Base-by-base conservation (phyloP, 495 filamentous ascomycete genomes). In the Friedmanniomyces simplex region DNA sequence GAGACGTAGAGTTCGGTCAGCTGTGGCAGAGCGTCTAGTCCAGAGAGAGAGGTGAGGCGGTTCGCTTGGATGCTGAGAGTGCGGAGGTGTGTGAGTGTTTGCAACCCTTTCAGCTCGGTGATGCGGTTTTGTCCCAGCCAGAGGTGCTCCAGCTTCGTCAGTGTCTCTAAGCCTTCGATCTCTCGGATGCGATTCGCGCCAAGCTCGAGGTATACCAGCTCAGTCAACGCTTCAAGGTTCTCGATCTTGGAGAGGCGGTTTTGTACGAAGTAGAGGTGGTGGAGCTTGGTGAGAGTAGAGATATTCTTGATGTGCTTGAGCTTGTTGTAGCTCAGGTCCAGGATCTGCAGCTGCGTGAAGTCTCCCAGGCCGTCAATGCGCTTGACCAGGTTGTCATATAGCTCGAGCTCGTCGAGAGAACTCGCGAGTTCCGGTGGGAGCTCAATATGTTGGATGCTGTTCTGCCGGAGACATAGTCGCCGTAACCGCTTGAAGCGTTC, bases 71-170 rank as follows among this genome's bases (percentile, higher is more conserved):
- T 94, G 62, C 88, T 93, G 51, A 99, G 83, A 62, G 96, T 87
- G 60, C 82, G 83, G 54, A 99, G 83, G 71, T 86, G 89, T 16
- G 80, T 72, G 28, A 99, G 78, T 16, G 76, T 76, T 30, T 78
- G 76, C 30, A 97, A 77, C 55, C 81, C 86, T 66, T 83, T 85
- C 54, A 98, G 77, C 68, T 89, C 82, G 1, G 84, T 87, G 64
- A 99, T 96, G 67, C 96, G 96, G 70, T 99, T 99, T 78, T 96
- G 96, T 36, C 91, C 93, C 8, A 99, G 74, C 94, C 94, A 99
- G 13, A 99, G 77, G 67, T 96, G 79, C 68, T 96, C 85, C 42
- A 99, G 70, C 1, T 79, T 76, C 3, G 72, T 80, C 58, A 99
- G 73, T 6, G 76, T 78, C 25, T 91, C 87, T 28, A 99, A 78